phyloP scores from a whole-genome alignment of 148 eudicot genomes.

The Oxyria digyna region DNA sequence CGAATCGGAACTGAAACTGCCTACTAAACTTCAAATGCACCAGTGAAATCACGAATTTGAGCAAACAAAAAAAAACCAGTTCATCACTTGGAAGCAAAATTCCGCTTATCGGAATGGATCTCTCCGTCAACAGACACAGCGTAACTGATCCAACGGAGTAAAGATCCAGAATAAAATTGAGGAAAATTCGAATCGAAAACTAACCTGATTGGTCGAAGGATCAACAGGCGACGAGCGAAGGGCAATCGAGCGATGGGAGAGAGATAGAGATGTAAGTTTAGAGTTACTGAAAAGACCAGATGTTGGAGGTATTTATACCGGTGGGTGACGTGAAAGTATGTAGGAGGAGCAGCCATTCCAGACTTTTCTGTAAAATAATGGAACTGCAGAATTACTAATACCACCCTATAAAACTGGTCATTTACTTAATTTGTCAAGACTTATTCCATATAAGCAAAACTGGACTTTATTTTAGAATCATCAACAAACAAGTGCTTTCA shows the following conservation, averaged over 20 bases:
- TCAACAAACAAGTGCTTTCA: neutral
- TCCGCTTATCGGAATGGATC: neutral
- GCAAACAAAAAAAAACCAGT: neutral
- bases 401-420: neutral
- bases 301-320: neutral
- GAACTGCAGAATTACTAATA: neutral
- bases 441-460: neutral
- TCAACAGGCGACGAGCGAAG: neutral
- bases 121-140: neutral
- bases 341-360: neutral
- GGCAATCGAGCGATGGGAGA: neutral
- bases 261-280: neutral
- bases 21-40: neutral
- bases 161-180: neutral
- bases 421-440: neutral
- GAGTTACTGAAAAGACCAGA: slow-evolving; percentile 1
- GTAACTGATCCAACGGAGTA: neutral
- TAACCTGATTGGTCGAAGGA: slow-evolving; percentile 6
- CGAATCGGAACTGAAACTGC: neutral
- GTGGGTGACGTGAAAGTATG: neutral
- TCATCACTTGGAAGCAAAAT: neutral
- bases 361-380: neutral
- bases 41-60: neutral
- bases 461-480: too few species aligned
- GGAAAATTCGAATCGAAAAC: neutral